Base-by-base conservation (phyloP, 257 asterid genomes). In the Solanum arcanum region DNA sequence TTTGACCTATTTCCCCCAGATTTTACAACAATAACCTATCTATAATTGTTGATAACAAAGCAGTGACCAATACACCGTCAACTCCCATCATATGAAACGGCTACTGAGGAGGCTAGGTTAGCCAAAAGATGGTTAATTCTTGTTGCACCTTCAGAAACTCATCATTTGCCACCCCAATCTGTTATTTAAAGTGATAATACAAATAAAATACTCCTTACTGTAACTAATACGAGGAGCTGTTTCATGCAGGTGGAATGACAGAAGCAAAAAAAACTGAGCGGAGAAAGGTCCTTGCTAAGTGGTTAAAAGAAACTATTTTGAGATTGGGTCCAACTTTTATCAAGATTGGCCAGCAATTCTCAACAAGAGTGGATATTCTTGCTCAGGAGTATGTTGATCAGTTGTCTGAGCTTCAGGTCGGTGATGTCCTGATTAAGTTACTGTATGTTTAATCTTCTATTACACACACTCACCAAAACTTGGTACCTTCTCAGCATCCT, bases 351-450 rank as follows among this genome's bases (percentile, higher is more conserved):
- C 99, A 97, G 92, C 99, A 96, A 87, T 97, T 97, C 92, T 97
- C 99, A 83, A 95, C 99, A 81, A 93, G 99, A 87, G 99, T 96
- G 82, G 99, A 97, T 88, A 97, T 97, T 93, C 99, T 97, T 89
- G 96, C 99, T 88, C 99, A 97, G 89, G 99, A 96, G 90, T 97
- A 96, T 27, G 97, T 97, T 73, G 99, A 97, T 93, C 99, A 97
- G 66, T 90, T 97, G 86, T 97, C 99, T 21, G 99, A 97, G 93
- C 98, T 97, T 86, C 99, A 97, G 97, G 99, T 97, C 21, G 12
- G 81, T 52, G 39, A 14, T 84, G 66, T 68, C 81, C 68, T 83
- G 18, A 52, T 86, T 13, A 86, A 49, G n/a, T 31, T 49, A 73
- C 25, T 46, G 20, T 46, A 80, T 29, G 68, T 80, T 18, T 80